These are phyloP conservation scores for Staphylotrichum tortipilum DNA, from an alignment of 495 filamentous ascomycete species.

Conservation along the genomic window DNA sequence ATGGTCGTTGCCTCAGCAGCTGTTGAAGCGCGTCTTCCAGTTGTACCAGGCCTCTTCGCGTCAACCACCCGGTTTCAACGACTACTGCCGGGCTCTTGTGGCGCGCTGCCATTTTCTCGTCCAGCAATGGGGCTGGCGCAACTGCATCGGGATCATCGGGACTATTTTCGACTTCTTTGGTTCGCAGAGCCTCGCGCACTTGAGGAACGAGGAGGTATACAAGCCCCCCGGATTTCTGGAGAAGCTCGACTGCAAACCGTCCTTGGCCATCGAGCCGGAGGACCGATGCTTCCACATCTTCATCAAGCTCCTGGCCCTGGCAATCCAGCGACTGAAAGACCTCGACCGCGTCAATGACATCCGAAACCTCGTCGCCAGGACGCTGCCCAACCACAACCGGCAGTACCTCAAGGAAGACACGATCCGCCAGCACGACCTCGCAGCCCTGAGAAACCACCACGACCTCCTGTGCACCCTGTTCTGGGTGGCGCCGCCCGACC, in stretches of 20 bases:
- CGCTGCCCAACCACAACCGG: slow-evolving; percentile 82
- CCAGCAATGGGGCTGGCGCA: slow-evolving; percentile 75
- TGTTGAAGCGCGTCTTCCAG: slow-evolving; percentile 57
- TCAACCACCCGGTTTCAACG: slow-evolving; percentile 61
- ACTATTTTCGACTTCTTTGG: slow-evolving; percentile 88
- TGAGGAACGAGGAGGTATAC: slow-evolving; percentile 68
- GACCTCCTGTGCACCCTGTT: slow-evolving; percentile 85
- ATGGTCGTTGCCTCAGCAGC: slow-evolving; percentile 60
- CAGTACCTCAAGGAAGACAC: slow-evolving; percentile 76
- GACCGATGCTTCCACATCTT: slow-evolving; percentile 93
- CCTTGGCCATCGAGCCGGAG: slow-evolving; percentile 50
- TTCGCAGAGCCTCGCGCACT: slow-evolving; percentile 58
- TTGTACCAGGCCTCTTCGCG: slow-evolving; percentile 51
- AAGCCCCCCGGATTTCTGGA: slow-evolving; percentile 74
- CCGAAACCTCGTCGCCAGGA: slow-evolving; percentile 64
- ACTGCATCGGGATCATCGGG: slow-evolving; percentile 68
- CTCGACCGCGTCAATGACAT: slow-evolving; percentile 62
- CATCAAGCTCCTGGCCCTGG: slow-evolving; percentile 70
- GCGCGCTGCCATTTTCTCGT: slow-evolving; percentile 73
- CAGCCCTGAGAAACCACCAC: slow-evolving; percentile 84
- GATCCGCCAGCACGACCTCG: slow-evolving; percentile 66
- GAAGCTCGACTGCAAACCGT: slow-evolving; percentile 54
- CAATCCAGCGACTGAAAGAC: slow-evolving; percentile 52
- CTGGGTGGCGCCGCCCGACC: slow-evolving; percentile 66
- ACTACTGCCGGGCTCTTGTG: slow-evolving; percentile 67